phyloP scores from a whole-genome alignment of 805 yeast species.

The Maudiozyma pseudohumilis region DNA sequence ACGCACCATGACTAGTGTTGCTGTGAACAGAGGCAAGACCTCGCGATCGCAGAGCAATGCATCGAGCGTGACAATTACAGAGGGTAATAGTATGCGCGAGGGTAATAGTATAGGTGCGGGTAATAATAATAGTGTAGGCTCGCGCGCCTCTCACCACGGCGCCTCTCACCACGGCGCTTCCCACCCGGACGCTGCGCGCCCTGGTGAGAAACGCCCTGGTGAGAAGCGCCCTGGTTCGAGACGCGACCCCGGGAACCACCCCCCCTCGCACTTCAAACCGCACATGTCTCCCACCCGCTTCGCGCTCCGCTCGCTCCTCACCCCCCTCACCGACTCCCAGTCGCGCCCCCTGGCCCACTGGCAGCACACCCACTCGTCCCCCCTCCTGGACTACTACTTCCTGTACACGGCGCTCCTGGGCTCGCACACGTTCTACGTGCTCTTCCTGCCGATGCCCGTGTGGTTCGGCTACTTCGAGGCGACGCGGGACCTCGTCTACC shows the following conservation, averaged over 20 bases:
- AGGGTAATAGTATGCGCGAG: too few relatives aligned
- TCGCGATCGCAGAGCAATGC: too few relatives aligned
- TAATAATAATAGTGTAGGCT: too few relatives aligned
- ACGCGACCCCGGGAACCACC: slow-evolving; percentile 72
- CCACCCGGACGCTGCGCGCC: neutral
- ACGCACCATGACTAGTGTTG: too few relatives aligned
- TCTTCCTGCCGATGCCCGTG: slow-evolving; percentile 74
- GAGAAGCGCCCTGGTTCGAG: slow-evolving; percentile 4
- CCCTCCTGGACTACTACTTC: slow-evolving; percentile 61
- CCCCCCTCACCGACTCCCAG: slow-evolving; percentile 56
- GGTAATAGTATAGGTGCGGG: too few relatives aligned
- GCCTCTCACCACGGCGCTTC: too few relatives aligned
- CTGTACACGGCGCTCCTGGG: slow-evolving; percentile 86
- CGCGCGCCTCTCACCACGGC: too few relatives aligned
- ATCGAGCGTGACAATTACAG: too few relatives aligned
- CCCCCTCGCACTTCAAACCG: slow-evolving; percentile 53
- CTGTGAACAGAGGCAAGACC: too few relatives aligned
- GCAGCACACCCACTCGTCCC: slow-evolving; percentile 44
- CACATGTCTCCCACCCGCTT: slow-evolving; percentile 49
- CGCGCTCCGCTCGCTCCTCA: slow-evolving; percentile 40
- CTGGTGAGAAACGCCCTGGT: slow-evolving; percentile 2
- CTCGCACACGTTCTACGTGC: slow-evolving; percentile 85
- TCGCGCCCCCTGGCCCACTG: slow-evolving; percentile 46
- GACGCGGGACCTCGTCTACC: slow-evolving; percentile 67
- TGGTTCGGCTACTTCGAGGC: slow-evolving; percentile 65